These are phyloP conservation scores for Linnemannia zychae DNA, from an alignment of 192 early-diverging fungal species.

Conservation along the genomic window DNA sequence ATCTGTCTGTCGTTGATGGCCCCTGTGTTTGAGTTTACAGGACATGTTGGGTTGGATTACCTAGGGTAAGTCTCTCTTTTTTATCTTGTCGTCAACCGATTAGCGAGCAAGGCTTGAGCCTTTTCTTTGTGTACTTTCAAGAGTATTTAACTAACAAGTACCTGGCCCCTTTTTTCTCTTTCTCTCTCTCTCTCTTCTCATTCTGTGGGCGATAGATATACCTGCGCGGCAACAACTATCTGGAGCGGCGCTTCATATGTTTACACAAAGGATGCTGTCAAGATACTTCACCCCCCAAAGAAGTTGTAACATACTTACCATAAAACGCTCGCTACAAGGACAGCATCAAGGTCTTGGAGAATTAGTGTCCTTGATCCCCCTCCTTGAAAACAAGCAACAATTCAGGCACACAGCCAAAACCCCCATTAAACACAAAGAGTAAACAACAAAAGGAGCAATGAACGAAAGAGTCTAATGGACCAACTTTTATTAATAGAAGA, in stretches of 20 bases:
- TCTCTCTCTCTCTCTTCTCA: not conserved
- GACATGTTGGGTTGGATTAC: conserved; percentile 71
- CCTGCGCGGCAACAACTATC: conserved; percentile 84
- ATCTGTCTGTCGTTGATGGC: conserved; percentile 83
- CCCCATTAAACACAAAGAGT: not conserved
- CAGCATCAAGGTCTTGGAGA: too few species aligned
- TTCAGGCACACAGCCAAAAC: not conserved
- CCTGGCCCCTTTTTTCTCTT: conserved; percentile 1
- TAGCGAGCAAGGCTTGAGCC: too few species aligned
- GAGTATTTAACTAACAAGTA: not conserved
- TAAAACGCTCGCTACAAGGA: too few species aligned
- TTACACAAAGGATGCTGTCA: conserved; percentile 79
- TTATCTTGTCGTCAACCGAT: too few species aligned
- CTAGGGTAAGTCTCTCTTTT: conserved; percentile 58
- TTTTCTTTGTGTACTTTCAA: not conserved
- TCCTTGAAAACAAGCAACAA: not conserved
- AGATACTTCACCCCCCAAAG: conserved; percentile 67
- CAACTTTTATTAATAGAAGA: not conserved
- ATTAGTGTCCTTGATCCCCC: not conserved
- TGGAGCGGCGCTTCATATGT: conserved; percentile 84
- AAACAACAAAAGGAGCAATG: not conserved
- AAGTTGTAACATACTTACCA: too few species aligned
- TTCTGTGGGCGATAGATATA: too few species aligned
- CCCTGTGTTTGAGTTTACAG: conserved; percentile 78
- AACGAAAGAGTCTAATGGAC: not conserved